These are phyloP conservation scores for Paulownia fortunei DNA, from an alignment of 257 asterid genomes.

Conservation along the genomic window DNA sequence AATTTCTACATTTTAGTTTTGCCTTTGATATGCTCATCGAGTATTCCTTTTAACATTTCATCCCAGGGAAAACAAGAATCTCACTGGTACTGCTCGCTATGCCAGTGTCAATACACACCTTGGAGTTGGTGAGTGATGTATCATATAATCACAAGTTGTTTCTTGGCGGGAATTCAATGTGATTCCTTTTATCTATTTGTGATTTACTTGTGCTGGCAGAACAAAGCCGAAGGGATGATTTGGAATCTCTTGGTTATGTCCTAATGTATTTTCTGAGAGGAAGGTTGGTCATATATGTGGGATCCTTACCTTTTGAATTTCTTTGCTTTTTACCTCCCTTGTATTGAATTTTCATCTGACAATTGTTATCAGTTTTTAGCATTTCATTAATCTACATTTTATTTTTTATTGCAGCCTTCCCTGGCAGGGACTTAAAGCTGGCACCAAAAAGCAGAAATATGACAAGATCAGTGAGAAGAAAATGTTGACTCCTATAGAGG, in stretches of 20 bases:
- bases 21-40: slow-evolving; percentile 25
- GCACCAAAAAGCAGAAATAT: slow-evolving; percentile 94
- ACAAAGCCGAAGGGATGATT: slow-evolving; percentile 97
- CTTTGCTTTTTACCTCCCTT: slow-evolving; percentile 18
- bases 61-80: slow-evolving; percentile 92
- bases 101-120: slow-evolving; percentile 96
- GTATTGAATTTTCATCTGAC: slow-evolving; percentile 6
- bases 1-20: slow-evolving; percentile 11
- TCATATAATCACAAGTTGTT: slow-evolving; percentile 13
- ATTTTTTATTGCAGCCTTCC: slow-evolving; percentile 70
- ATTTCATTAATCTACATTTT: slow-evolving; percentile 5
- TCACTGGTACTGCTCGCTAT: slow-evolving; percentile 95
- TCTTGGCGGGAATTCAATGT: not conserved
- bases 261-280: slow-evolving; percentile 98
- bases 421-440: slow-evolving; percentile 98
- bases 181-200: not conserved
- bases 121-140: slow-evolving; percentile 77
- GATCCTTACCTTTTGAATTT: slow-evolving; percentile 7
- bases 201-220: slow-evolving; percentile 54
- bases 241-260: slow-evolving; percentile 98
- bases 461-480: slow-evolving; percentile 97
- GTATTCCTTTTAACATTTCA: slow-evolving; percentile 17
- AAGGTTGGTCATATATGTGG: slow-evolving; percentile 69
- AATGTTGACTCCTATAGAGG: slow-evolving; percentile 94
- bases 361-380: not conserved